Evolutionary conservation across 1,284 basidiomycete genomes (phyloP).

Genomic region (Gomphus bonarii): DNA sequence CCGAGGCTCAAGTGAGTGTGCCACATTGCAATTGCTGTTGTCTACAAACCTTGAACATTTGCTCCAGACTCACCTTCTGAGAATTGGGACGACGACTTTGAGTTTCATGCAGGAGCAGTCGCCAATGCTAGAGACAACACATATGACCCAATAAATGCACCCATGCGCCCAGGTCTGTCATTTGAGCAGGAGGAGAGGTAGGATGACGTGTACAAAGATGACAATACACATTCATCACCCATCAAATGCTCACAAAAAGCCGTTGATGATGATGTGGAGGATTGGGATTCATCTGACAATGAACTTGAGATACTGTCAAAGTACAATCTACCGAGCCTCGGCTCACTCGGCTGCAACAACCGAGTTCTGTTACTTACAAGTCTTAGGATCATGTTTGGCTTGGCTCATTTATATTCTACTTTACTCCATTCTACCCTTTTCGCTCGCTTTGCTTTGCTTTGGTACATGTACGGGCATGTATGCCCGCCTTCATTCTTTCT

Average conservation of each 20-base stretch:
- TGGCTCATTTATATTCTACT: no score
- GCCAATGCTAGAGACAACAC: neutral
- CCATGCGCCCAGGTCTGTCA: neutral
- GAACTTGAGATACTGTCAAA: slow-evolving; percentile 3
- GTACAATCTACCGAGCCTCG: no score
- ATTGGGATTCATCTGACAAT: slow-evolving; percentile 13
- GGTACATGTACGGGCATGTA: no score
- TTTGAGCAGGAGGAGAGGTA: slow-evolving; percentile 11
- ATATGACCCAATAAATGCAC: slow-evolving; percentile 2
- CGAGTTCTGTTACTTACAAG: no score
- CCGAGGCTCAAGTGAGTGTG: neutral
- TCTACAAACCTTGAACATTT: neutral
- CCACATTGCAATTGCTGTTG: neutral
- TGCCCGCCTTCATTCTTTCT: no score
- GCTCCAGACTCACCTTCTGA: slow-evolving; percentile 21
- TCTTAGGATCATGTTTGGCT: no score
- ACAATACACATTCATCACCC: slow-evolving; percentile 2
- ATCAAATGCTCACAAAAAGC: slow-evolving; percentile 3
- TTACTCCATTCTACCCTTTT: no score
- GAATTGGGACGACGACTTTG: slow-evolving; percentile 61
- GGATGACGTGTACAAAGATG: slow-evolving; percentile 13
- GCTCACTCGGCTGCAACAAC: no score
- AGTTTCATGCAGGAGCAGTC: slow-evolving; percentile 11
- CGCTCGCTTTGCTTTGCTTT: no score
- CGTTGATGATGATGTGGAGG: slow-evolving; percentile 32